Evolutionary conservation across 2,329 filamentous ascomycete genomes (phyloP).

Genomic region (Aspergillus fijiensis): DNA sequence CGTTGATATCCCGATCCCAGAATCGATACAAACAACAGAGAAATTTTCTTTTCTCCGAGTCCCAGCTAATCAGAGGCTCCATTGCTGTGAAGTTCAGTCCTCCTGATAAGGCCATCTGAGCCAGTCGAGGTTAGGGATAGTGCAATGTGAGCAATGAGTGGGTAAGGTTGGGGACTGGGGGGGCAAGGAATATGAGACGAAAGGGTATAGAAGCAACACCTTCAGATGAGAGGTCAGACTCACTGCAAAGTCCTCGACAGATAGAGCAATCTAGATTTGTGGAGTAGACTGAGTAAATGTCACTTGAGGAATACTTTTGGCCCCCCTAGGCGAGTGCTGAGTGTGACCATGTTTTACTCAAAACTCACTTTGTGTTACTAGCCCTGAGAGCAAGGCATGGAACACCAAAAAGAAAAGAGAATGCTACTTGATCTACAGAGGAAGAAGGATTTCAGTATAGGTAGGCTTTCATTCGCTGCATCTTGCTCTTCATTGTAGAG

Average conservation of each 20-base stretch:
- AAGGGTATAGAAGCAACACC: too few relatives aligned
- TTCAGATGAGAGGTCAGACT: too few relatives aligned
- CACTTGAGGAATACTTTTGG: neutral
- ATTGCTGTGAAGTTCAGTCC: neutral
- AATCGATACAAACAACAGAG: slow-evolving; percentile 28
- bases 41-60: neutral
- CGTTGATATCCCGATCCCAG: slow-evolving; percentile 14
- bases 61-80: neutral
- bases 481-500: too few relatives aligned
- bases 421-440: too few relatives aligned
- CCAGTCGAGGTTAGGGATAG: neutral
- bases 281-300: too few relatives aligned
- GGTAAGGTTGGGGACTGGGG: too few relatives aligned
- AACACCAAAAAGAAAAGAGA: too few relatives aligned
- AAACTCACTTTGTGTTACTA: neutral
- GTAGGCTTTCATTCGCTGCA: too few relatives aligned
- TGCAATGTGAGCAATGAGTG: neutral
- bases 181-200: too few relatives aligned
- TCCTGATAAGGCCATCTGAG: neutral
- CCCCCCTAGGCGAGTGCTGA: neutral
- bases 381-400: neutral
- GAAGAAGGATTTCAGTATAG: too few relatives aligned
- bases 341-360: neutral
- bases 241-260: too few relatives aligned
- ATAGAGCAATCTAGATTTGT: too few relatives aligned